Evolutionary conservation across 169 alveolate species (phyloP).

Genomic region (Plasmodium malariae): DNA sequence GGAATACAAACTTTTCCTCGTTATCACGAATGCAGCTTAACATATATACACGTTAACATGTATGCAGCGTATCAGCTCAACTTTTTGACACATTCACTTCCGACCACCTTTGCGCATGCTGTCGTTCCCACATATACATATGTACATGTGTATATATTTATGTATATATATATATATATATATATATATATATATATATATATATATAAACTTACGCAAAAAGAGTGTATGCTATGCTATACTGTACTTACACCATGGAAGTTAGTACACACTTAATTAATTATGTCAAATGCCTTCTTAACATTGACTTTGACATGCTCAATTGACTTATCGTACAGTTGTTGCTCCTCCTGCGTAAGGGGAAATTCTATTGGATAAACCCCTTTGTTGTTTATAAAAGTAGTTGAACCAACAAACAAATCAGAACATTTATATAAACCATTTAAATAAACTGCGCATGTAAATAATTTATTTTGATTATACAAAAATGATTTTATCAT

Average conservation of each 20-base stretch:
- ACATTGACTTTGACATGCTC: constrained; percentile 16
- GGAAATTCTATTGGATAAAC: constrained; percentile 77
- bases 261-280: not conserved
- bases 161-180: not conserved
- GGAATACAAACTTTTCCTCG: no score
- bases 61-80: no score
- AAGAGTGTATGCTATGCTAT: no score
- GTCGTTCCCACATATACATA: no score
- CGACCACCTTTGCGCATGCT: no score
- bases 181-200: not conserved
- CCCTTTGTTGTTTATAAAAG: constrained; percentile 78
- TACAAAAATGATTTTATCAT: constrained; percentile 81
- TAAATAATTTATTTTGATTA: constrained; percentile 78
- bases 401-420: constrained; percentile 84
- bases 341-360: constrained; percentile 77
- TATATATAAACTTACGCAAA: not conserved
- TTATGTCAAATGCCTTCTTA: constrained; percentile 42
- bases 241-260: not conserved
- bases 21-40: no score
- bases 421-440: constrained; percentile 81
- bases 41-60: no score
- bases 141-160: not conserved
- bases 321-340: constrained; percentile 76
- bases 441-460: constrained; percentile 83
- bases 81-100: no score